phyloP scores from a whole-genome alignment of 345 rosid species.

The Hypericum perforatum region DNA sequence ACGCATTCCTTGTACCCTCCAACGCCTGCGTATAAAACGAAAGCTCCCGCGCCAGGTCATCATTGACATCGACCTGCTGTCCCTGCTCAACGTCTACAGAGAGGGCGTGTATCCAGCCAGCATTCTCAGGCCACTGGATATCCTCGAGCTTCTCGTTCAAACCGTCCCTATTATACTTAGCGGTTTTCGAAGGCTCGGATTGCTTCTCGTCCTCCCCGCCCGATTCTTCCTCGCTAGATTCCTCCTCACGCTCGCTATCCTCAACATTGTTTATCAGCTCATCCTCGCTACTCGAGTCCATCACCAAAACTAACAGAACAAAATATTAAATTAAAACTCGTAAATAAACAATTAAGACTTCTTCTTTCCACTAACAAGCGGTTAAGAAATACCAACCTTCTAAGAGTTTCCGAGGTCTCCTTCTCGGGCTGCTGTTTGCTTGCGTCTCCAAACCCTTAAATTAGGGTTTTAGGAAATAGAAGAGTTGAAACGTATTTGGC shows the following conservation, averaged over 20 bases:
- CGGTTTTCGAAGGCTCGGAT: constrained; percentile 43
- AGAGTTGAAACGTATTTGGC: no score
- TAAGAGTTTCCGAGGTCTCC: no score
- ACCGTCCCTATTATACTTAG: constrained; percentile 55
- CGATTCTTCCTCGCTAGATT: constrained; percentile 19
- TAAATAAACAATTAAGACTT: no score
- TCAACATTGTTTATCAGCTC: no score
- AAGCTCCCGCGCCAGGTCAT: constrained; percentile 65
- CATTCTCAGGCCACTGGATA: constrained; percentile 65
- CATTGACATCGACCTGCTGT: constrained; percentile 78
- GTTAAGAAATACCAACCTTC: no score
- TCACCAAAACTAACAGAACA: no score
- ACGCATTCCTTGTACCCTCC: constrained; percentile 63
- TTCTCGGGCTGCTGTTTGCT: no score
- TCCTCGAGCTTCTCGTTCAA: constrained; percentile 70
- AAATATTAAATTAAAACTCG: no score
- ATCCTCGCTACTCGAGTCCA: no score
- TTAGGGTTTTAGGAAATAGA: no score
- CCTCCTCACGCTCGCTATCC: neutral
- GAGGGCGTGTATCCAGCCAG: constrained; percentile 63
- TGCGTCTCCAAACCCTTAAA: no score
- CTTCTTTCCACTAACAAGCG: no score
- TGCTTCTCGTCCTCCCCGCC: constrained; percentile 48
- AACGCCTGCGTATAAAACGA: constrained; percentile 72
- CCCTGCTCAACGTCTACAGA: constrained; percentile 47